These are phyloP conservation scores for Ilex asprella DNA, from an alignment of 257 asterid species.

Conservation along the genomic window DNA sequence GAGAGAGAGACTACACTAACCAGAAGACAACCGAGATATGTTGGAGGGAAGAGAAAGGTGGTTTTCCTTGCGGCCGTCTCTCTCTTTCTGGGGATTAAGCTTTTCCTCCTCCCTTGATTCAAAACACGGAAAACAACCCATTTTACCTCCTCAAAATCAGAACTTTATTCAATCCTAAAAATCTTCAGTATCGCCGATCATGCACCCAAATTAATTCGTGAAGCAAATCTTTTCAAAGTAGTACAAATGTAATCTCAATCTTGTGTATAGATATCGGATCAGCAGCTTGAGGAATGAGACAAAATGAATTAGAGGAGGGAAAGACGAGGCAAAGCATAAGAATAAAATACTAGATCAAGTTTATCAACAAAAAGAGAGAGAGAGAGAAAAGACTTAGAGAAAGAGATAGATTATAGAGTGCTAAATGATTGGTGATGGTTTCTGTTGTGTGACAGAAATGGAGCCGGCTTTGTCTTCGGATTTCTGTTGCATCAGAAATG, in stretches of 20 bases:
- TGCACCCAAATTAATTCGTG: neutral
- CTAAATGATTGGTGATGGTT: too few species aligned
- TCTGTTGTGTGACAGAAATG: slow-evolving; percentile 28
- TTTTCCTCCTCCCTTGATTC: slow-evolving; percentile 80
- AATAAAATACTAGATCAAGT: too few species aligned
- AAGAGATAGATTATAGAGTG: too few species aligned
- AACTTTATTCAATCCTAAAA: slow-evolving; percentile 24
- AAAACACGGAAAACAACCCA: slow-evolving; percentile 98
- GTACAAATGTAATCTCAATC: slow-evolving; percentile 13
- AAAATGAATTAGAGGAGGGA: neutral
- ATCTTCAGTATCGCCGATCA: slow-evolving; percentile 28
- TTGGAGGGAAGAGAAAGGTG: slow-evolving; percentile 51
- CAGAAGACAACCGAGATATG: slow-evolving; percentile 77
- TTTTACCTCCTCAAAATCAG: slow-evolving; percentile 16
- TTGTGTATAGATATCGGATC: slow-evolving; percentile 15
- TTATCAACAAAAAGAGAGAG: too few species aligned
- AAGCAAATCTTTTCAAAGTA: slow-evolving; percentile 13
- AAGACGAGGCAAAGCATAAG: too few species aligned
- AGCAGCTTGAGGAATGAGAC: slow-evolving; percentile 6
- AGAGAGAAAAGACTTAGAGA: too few species aligned
- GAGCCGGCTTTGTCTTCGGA: slow-evolving; percentile 68
- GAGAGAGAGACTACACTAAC: slow-evolving; percentile 31
- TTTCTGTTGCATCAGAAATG: slow-evolving; percentile 15
- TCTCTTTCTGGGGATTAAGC: slow-evolving; percentile 48
- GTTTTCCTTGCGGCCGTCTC: slow-evolving; percentile 58